Conservation (phyloP, 805 yeast species). For the Torulaspora delbrueckii region DNA sequence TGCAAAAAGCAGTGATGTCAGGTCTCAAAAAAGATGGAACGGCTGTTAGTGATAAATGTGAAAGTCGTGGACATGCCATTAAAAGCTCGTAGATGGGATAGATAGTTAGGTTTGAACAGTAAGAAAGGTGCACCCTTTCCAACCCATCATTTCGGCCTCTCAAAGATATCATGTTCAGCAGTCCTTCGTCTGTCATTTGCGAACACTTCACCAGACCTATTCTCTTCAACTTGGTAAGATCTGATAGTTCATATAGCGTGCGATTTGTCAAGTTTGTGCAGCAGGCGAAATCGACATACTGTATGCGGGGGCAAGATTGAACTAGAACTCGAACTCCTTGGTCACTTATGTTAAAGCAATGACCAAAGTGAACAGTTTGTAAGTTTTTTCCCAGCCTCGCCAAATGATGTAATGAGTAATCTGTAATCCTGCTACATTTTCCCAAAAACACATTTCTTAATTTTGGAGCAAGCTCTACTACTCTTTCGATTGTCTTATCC, state of each 20-base stretch:
- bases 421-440: conserved; percentile 83
- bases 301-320: conserved; percentile 74
- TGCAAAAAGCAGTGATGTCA: conserved; percentile 80
- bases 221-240: conserved; percentile 74
- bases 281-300: conserved; percentile 92
- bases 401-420: conserved; percentile 66
- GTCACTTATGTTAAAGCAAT: conserved; percentile 87
- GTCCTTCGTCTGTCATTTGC: conserved; percentile 81
- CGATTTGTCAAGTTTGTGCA: conserved; percentile 84
- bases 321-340: conserved; percentile 74
- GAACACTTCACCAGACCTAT: conserved; percentile 91
- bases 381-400: conserved; percentile 70
- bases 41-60: conserved; percentile 90
- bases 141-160: conserved; percentile 73
- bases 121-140: conserved; percentile 89
- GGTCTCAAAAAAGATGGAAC: conserved; percentile 81
- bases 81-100: conserved; percentile 72
- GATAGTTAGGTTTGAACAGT: conserved; percentile 75
- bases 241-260: conserved; percentile 70
- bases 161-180: conserved; percentile 58
- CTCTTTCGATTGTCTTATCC: conserved; percentile 67
- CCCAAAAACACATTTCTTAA: conserved; percentile 83
- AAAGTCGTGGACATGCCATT: conserved; percentile 75
- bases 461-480: conserved; percentile 76
- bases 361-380: conserved; percentile 90